Conservation (phyloP, 2,329 filamentous ascomycete genomes). For the Nannizzia gypsea region DNA sequence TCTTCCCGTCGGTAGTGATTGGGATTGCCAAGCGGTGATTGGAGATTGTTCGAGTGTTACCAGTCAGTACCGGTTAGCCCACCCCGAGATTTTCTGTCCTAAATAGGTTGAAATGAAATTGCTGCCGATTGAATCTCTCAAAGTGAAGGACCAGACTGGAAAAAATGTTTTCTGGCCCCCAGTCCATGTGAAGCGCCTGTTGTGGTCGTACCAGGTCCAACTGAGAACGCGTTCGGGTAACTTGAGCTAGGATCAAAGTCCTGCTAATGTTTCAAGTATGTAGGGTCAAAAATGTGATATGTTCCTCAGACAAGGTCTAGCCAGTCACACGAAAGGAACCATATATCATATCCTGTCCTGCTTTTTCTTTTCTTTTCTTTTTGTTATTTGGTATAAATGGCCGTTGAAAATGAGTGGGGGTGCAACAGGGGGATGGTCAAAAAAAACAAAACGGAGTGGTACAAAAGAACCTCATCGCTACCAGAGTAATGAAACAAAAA, state of each 20-base stretch:
- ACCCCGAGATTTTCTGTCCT: too few relatives aligned
- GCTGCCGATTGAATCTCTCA: background rate
- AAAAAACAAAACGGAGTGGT: background rate
- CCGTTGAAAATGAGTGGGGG: background rate
- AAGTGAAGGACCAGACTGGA: background rate
- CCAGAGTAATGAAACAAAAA: constrained; percentile 1
- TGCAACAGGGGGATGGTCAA: background rate
- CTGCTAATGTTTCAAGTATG: background rate
- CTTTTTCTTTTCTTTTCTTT: background rate
- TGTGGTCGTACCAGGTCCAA: background rate
- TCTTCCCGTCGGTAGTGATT: too few relatives aligned
- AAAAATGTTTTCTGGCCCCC: background rate
- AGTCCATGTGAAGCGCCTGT: background rate
- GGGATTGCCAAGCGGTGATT: too few relatives aligned
- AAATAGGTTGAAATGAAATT: too few relatives aligned
- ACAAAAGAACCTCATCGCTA: background rate
- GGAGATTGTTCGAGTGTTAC: too few relatives aligned
- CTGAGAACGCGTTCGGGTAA: background rate
- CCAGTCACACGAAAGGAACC: background rate
- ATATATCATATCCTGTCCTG: background rate
- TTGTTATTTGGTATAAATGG: background rate
- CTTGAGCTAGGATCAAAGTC: background rate
- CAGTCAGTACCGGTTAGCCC: too few relatives aligned
- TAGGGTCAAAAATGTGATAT: background rate
- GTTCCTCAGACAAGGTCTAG: background rate